phyloP scores from a whole-genome alignment of 768 basidiomycete species.

The Collybia mongolica region DNA sequence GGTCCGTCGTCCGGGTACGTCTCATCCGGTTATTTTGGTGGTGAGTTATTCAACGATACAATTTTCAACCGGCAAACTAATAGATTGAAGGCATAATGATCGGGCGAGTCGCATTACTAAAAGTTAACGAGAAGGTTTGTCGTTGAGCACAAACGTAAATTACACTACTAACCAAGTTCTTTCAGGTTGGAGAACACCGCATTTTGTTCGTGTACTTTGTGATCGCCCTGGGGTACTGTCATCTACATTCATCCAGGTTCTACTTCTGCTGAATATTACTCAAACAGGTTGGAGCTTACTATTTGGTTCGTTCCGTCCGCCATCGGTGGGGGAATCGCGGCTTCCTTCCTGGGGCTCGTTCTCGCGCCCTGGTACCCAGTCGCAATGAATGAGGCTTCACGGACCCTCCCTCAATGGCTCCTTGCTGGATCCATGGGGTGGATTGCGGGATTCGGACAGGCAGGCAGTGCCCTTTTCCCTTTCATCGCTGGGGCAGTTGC shows the following conservation, averaged over 20 bases:
- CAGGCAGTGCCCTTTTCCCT: constrained; percentile 71
- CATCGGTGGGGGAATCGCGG: constrained; percentile 59
- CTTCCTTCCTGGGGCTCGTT: constrained; percentile 63
- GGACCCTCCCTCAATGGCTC: constrained; percentile 69
- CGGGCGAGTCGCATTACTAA: constrained; percentile 56
- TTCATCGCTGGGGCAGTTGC: constrained; percentile 71
- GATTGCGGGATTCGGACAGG: constrained; percentile 68
- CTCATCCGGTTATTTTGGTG: constrained; percentile 23
- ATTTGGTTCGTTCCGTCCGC: constrained; percentile 72
- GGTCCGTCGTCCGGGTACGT: constrained; percentile 30
- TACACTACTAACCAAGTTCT: background rate
- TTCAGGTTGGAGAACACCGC: constrained; percentile 53
- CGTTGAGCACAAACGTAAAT: background rate
- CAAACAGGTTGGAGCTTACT: constrained; percentile 52
- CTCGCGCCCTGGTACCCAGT: constrained; percentile 77
- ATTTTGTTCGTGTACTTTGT: constrained; percentile 52
- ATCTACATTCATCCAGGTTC: too few species aligned
- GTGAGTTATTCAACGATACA: constrained; percentile 5
- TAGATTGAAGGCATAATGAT: constrained; percentile 46
- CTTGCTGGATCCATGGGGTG: constrained; percentile 64
- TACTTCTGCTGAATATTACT: too few species aligned
- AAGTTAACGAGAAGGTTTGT: constrained; percentile 51
- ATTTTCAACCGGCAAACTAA: background rate
- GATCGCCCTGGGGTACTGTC: constrained; percentile 39
- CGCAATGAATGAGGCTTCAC: constrained; percentile 66